Evolutionary conservation across 345 rosid genomes (phyloP).

Genomic region (Syzygium aqueum): DNA sequence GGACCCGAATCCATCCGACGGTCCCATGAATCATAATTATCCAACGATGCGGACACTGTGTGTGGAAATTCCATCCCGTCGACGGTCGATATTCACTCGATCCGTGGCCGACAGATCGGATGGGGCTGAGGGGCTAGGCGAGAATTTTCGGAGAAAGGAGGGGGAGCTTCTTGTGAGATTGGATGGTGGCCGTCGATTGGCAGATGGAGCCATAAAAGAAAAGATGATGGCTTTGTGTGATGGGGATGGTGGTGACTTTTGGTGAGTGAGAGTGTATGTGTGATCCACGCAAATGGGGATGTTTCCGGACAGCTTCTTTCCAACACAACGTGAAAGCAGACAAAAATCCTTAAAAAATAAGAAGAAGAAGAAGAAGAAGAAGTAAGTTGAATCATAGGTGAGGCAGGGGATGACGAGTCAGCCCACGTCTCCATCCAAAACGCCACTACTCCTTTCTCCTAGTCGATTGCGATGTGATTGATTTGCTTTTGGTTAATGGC

Average conservation of each 20-base stretch:
- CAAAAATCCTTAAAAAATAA: not conserved
- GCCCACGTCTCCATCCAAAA: not conserved
- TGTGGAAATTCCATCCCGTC: not conserved
- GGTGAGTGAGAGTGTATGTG: not conserved
- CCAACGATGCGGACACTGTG: not conserved
- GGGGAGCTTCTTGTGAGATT: not conserved
- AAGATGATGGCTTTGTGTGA: not conserved
- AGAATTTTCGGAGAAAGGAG: not conserved
- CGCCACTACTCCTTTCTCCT: not conserved
- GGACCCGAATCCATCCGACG: accelerated
- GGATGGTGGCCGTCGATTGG: not conserved
- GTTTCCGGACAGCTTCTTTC: not conserved
- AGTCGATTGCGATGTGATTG: too few species aligned
- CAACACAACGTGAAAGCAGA: not conserved
- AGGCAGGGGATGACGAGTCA: not conserved
- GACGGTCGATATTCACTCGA: not conserved
- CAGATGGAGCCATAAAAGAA: not conserved
- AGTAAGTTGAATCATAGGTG: not conserved
- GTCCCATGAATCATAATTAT: not conserved
- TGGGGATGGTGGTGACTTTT: not conserved
- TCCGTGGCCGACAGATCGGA: not conserved
- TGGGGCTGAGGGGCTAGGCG: not conserved
- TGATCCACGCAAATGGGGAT: not conserved
- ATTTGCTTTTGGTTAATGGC: too few species aligned
- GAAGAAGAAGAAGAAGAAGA: accelerated